Base-by-base conservation (phyloP, 2,329 filamentous ascomycete genomes). In the Aspergillus sergii region DNA sequence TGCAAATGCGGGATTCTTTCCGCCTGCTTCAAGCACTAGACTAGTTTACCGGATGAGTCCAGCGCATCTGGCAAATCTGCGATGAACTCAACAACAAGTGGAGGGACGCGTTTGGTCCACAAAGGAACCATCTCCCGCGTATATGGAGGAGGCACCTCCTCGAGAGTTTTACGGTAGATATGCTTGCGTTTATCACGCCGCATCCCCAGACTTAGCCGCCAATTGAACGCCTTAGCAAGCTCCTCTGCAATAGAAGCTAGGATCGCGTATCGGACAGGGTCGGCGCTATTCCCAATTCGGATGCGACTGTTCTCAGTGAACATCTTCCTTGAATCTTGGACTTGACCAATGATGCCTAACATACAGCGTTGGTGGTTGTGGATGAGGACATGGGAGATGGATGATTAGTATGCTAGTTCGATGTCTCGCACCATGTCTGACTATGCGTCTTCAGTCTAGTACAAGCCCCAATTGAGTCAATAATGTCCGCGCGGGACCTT, bases 1-100 rank as follows among this genome's bases (percentile, higher is more conserved):
- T 6, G 65, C 66, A 64, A 71, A 73, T 8, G 56, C 63, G 4
- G 23, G 58, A 32, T 58, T 65, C 34, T 64, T 58, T 3, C 71
- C 70, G 9, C 58, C 57, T 19, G 60, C 56, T 45, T 72, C 69
- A 1, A 73, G 69, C 3, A 71, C 66, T 10, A 73, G 54, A 71
- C 66, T 10, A 73, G 54, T 43, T 60, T 66, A 1, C 69, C 66
- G 1, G 32, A 48, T 16, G 41, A 46, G 56, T 58, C 46, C 3
- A 53, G 28, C 8, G 4, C n/a, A 23, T 23, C 43, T 5, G 43
- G 43, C 1, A 30, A 45, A 3, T 53, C 51, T 39, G 21, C 9
- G 16, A 61, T 60, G 2, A 10, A 11, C 0, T 32, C 30, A 11
- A 32, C 10, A 32, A 4, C 30, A 11, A 32, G 11, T 32, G 30